Percentiles rank a stretch among this genome's conserved stretches.
phyloP scores from a whole-genome alignment of 306 rosid species.

The Vigna angularis region DNA sequence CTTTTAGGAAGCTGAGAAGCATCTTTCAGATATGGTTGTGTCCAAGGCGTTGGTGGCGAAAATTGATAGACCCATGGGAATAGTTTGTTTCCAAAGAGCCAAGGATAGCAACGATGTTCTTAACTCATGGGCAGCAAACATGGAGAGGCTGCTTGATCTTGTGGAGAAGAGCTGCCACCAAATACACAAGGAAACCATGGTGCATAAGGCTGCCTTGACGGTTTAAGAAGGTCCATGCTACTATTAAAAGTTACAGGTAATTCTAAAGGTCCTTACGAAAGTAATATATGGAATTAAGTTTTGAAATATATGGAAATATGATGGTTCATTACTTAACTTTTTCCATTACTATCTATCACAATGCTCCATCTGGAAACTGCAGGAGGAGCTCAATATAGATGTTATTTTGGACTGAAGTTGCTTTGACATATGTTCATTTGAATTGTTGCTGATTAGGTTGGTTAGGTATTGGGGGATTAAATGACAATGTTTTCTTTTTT shows the following conservation, averaged over 20 bases:
- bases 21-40: conserved; percentile 99
- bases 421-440: conserved; percentile 21
- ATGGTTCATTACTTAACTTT: conserved; percentile 9
- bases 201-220: conserved; percentile 75
- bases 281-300: neutral
- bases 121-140: conserved; percentile 86
- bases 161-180: conserved; percentile 96
- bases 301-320: conserved; percentile 22
- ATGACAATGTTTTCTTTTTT: neutral
- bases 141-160: conserved; percentile 93
- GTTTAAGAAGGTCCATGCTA: conserved; percentile 41
- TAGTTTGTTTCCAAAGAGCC: conserved; percentile 78
- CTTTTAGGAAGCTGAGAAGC: conserved; percentile 90
- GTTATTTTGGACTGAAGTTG: conserved; percentile 43
- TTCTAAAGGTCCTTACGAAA: neutral
- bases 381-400: conserved; percentile 41
- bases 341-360: neutral
- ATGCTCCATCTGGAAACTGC: conserved; percentile 35
- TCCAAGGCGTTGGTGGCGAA: conserved; percentile 92
- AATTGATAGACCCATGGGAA: conserved; percentile 90
- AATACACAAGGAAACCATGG: conserved; percentile 92
- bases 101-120: conserved; percentile 91
- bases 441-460: conserved; percentile 30
- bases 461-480: conserved; percentile 38
- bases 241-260: conserved; percentile 41